Percentiles rank a stretch among this genome's conserved stretches.
These are phyloP conservation scores for Cucumis cinereus DNA, from an alignment of 306 rosid species.

Conservation along the genomic window DNA sequence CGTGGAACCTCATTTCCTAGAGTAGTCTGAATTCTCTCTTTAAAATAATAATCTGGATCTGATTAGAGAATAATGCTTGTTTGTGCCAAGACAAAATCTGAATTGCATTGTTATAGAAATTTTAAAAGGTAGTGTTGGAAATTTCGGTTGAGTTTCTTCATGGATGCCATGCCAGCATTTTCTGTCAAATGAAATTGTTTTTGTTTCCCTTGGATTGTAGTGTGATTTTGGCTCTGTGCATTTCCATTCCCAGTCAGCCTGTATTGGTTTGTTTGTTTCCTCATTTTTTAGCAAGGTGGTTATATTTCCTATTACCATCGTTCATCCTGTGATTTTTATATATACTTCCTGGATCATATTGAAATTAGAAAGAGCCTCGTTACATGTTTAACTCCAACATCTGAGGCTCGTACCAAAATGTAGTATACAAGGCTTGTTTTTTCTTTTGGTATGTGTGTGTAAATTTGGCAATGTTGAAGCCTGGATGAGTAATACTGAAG, in stretches of 20 bases:
- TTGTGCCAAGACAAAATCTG: neutral
- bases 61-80: neutral
- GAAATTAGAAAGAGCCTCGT: neutral
- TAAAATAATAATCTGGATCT: neutral
- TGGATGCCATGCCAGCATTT: neutral
- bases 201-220: neutral
- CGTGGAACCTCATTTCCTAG: neutral
- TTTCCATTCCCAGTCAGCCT: neutral
- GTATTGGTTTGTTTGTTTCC: neutral
- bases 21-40: neutral
- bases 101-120: neutral
- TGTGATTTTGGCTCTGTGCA: neutral
- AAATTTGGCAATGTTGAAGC: neutral
- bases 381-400: neutral
- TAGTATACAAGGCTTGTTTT: neutral
- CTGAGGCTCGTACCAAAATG: neutral
- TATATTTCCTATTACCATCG: neutral
- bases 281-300: neutral
- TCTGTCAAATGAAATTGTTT: neutral
- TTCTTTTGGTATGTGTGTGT: neutral
- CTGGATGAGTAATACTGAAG: neutral
- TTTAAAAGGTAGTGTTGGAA: neutral
- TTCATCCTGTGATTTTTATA: neutral
- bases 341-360: neutral
- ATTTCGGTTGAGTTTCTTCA: neutral